These are phyloP conservation scores for Pythium diclinum DNA, from an alignment of 352 stramenopile genomes.

Conservation along the genomic window DNA sequence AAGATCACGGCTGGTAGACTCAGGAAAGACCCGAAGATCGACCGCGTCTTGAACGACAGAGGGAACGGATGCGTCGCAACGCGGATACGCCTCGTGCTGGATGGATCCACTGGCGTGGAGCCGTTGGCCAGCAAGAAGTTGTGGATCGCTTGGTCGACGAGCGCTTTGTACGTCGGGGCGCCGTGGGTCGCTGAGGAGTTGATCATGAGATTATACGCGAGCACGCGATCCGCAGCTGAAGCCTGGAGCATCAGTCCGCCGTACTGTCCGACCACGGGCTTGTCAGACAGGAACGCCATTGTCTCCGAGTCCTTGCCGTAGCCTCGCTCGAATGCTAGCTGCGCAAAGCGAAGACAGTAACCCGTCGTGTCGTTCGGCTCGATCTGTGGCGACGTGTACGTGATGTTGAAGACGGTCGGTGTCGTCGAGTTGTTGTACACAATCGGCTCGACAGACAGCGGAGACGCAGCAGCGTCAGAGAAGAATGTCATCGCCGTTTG, in stretches of 20 bases:
- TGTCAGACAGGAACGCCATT: conserved; percentile 7
- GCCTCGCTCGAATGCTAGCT: conserved; percentile 47
- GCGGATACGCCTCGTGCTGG: conserved; percentile 20
- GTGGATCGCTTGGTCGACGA: conserved; percentile 59
- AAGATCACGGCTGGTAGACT: conserved; percentile 81
- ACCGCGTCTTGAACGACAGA: conserved; percentile 48
- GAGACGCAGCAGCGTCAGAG: conserved; percentile 27
- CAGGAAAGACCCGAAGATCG: conserved; percentile 59
- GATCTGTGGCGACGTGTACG: conserved; percentile 41
- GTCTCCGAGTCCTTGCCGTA: conserved; percentile 33
- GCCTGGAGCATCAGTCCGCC: conserved; percentile 53
- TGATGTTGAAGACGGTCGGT: conserved; percentile 50
- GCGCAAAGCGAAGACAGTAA: conserved; percentile 53
- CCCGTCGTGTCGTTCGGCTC: conserved; percentile 48
- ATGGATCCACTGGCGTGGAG: background rate
- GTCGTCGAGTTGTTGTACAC: conserved; percentile 36
- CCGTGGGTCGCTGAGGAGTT: conserved; percentile 52
- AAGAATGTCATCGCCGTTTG: conserved; percentile 22
- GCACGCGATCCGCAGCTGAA: conserved; percentile 31
- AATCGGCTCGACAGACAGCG: conserved; percentile 30
- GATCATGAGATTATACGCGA: conserved; percentile 62
- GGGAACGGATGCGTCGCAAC: conserved; percentile 60
- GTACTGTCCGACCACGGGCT: conserved; percentile 41
- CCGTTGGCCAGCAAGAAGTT: conserved; percentile 35
- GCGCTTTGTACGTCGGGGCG: conserved; percentile 51